Base-by-base conservation (phyloP, 1,284 basidiomycete species). In the Ganoderma lucidum region DNA sequence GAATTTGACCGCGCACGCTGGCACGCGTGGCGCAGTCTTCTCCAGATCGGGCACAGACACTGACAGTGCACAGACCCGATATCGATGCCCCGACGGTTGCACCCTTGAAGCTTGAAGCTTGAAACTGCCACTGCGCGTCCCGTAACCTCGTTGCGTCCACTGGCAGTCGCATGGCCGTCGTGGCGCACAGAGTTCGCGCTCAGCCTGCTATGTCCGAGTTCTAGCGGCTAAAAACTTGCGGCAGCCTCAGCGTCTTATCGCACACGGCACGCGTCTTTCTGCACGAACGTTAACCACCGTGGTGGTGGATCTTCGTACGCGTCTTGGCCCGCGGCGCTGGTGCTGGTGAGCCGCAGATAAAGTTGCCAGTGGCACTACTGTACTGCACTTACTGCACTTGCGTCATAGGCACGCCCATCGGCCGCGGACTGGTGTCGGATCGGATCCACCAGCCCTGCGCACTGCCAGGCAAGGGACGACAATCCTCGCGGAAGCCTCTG, bases 1-100 rank as follows among this genome's bases (percentile, higher is more conserved):
- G 55, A 56, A 56, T 56, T 56, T 56, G 55, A 56, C 55, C 15
- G 55, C 55, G 15, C 30, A 55, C 28, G 30, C n/a, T n/a, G n/a
- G n/a, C n/a, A n/a, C 53, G 28, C 53, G 53, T 32, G 14, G 55
- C 55, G 55, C 55, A 56, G 55, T 41, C 39, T 12, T 56, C 55
- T 30, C 55, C 32, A 6, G 55, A 56, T 56, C 55, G 55, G 30
- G 53, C 28, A 5, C 30, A 32, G 14, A 3, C 53, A n/a, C n/a
- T n/a, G n/a, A n/a, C n/a, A n/a, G n/a, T n/a, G n/a, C n/a, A n/a
- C n/a, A n/a, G n/a, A n/a, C n/a, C n/a, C n/a, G n/a, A n/a, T n/a
- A n/a, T 14, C 53, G 28, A 14, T 14, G 23, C 48, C 48, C n/a
- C 48, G n/a, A n/a, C n/a, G n/a, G n/a, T n/a, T n/a, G n/a, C n/a